Evolutionary conservation across 345 rosid genomes (phyloP).

Genomic region (Eucalyptus guilfoylei): DNA sequence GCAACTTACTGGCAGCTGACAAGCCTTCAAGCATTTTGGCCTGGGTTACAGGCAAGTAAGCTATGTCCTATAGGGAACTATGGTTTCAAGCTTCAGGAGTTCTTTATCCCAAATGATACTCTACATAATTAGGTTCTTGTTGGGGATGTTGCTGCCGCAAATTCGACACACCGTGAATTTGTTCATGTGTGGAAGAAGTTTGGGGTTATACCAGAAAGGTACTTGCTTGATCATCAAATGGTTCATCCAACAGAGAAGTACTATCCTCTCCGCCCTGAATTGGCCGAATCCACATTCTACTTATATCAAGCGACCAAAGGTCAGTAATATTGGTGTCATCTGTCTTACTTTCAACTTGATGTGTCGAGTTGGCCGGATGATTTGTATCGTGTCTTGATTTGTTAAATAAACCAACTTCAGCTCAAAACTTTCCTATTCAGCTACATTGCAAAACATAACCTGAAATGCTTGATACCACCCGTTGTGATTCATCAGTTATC

Average conservation of each 20-base stretch:
- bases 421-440: not conserved
- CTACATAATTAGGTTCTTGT: slow-evolving; percentile 60
- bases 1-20: slow-evolving; percentile 99
- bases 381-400: not conserved
- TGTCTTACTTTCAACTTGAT: not conserved
- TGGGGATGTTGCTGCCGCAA: slow-evolving; percentile 90
- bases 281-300: slow-evolving; percentile 95
- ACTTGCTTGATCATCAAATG: slow-evolving; percentile 76
- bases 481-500: not conserved
- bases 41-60: slow-evolving; percentile 76
- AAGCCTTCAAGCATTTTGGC: slow-evolving; percentile 99
- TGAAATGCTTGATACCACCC: not conserved
- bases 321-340: not conserved
- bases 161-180: slow-evolving; percentile 85
- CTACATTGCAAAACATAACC: not conserved
- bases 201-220: slow-evolving; percentile 94
- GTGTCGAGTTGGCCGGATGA: rapidly evolving
- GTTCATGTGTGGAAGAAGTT: slow-evolving; percentile 71
- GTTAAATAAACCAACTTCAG: not conserved
- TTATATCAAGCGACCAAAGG: slow-evolving; percentile 98
- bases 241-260: slow-evolving; percentile 92
- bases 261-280: slow-evolving; percentile 93
- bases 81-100: not conserved
- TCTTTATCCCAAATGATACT: not conserved
- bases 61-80: not conserved